Evolutionary conservation across 108 stramenopile genomes (phyloP).

Genomic region (Nannochloropsis salina): DNA sequence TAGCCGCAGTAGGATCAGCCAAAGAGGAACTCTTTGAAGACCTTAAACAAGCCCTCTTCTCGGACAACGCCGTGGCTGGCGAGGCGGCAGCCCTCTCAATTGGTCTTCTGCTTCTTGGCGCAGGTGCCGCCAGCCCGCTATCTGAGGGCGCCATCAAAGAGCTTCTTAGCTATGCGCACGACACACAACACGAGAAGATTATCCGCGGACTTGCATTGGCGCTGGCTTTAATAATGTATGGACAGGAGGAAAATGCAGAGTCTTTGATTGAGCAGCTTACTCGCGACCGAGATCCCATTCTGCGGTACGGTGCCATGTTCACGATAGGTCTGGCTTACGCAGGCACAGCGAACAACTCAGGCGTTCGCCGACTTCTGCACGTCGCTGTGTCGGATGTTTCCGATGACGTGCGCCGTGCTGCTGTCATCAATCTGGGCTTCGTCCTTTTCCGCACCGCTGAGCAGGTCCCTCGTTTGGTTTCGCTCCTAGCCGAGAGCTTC

Average conservation of each 20-base stretch:
- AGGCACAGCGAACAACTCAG: conserved; percentile 92
- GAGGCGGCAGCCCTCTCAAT: conserved; percentile 97
- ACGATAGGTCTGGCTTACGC: conserved; percentile 92
- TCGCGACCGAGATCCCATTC: conserved; percentile 88
- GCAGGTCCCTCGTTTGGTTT: conserved; percentile 75
- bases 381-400: conserved; percentile 96
- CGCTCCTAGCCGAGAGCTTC: conserved; percentile 92
- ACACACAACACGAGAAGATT: conserved; percentile 97
- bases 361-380: conserved; percentile 88
- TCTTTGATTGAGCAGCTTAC: conserved; percentile 85
- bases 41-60: conserved; percentile 83
- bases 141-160: conserved; percentile 69
- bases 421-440: conserved; percentile 92
- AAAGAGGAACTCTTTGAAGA: conserved; percentile 70
- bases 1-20: conserved; percentile 86
- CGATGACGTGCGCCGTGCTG: conserved; percentile 97
- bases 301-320: conserved; percentile 96
- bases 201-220: conserved; percentile 93
- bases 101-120: conserved; percentile 90
- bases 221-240: conserved; percentile 84
- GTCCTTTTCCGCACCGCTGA: conserved; percentile 92
- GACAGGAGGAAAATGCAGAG: conserved; percentile 94
- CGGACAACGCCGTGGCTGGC: conserved; percentile 92
- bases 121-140: conserved; percentile 59
- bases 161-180: conserved; percentile 86